Evolutionary conservation across 2,329 filamentous ascomycete species (phyloP), one percentile per base, ranked within the genome.

Genomic region (Gnomoniopsis smithogilvyi): DNA sequence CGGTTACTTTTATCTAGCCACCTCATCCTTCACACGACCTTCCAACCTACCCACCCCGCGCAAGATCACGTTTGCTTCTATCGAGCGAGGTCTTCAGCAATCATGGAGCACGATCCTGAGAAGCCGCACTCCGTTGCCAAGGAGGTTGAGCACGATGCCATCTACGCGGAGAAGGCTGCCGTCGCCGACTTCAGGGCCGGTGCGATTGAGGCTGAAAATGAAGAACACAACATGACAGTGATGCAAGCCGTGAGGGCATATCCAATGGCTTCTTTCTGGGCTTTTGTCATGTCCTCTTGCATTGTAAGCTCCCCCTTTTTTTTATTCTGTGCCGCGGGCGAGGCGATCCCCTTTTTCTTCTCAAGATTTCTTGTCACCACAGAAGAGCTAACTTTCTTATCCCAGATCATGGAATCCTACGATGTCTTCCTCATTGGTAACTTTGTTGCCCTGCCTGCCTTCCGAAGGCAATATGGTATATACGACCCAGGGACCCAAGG

Each of bases 391-490:
- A 68, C 58, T 11, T 54, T 36, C 46, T 64, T 58, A 21, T 57
- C 64, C 64, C 14, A 86, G 83, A 83, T 85, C 65, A 87, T 87
- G 84, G 84, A 87, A 68, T 81, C 83, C 4, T 87, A 85, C 75
- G 78, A 78, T 68, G 80, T 87, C 62, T 86, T 87, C 74, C 72
- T 87, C 22, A 84, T 81, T 67, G 79, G 80, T 51, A 79, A 82
- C 60, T 87, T 87, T 69, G 70, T 86, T 46, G 82, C 83, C 59
- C 74, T 80, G 8, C 55, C 70, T 22, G 60, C 65, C 17, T 86
- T 86, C 72, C 70, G 65, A 33, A 2, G 74, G 0, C 62, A 73
- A 3, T 86, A 74, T 64, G 83, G 83, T 63, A 70, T 82, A 38
- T 62, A 14, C 3, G 68, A 70, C 63, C 47, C 59, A 19, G 64